Percentiles rank a stretch among this genome's conserved stretches.
These are phyloP conservation scores for Pseudocercospora pini-densiflorae DNA, from an alignment of 2,329 filamentous ascomycete species.

Conservation along the genomic window DNA sequence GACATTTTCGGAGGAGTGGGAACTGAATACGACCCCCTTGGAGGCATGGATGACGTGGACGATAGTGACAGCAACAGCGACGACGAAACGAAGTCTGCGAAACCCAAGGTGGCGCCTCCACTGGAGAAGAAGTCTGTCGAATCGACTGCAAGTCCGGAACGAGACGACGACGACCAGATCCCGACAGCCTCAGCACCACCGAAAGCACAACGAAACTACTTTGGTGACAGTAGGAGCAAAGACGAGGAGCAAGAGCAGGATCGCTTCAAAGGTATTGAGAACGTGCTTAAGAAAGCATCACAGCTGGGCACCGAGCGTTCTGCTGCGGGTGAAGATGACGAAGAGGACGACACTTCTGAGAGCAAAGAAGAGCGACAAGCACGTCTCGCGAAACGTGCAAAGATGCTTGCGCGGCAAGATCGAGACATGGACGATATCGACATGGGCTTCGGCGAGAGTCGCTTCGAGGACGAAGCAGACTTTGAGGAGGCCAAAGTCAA, in stretches of 20 bases:
- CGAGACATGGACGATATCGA: slow-evolving; percentile 91
- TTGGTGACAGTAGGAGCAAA: slow-evolving; percentile 34
- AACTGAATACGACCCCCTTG: slow-evolving; percentile 64
- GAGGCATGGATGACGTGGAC: slow-evolving; percentile 55
- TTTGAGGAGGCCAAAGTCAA: slow-evolving; percentile 62
- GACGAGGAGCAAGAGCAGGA: slow-evolving; percentile 26
- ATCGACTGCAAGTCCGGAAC: neutral
- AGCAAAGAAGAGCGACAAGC: slow-evolving; percentile 62
- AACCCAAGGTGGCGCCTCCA: slow-evolving; percentile 8
- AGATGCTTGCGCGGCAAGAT: slow-evolving; percentile 72
- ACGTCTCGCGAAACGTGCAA: slow-evolving; percentile 64
- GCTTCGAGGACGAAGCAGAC: slow-evolving; percentile 86
- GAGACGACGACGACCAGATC: slow-evolving; percentile 8
- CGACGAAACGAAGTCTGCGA: slow-evolving; percentile 39
- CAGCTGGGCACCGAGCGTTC: slow-evolving; percentile 53
- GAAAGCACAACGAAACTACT: slow-evolving; percentile 41
- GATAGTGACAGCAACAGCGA: slow-evolving; percentile 44
- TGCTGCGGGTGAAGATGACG: slow-evolving; percentile 49
- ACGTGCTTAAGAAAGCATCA: slow-evolving; percentile 71
- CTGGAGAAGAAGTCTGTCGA: slow-evolving; percentile 6
- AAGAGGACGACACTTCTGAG: slow-evolving; percentile 45
- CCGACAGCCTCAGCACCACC: slow-evolving; percentile 8
- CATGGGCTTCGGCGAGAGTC: slow-evolving; percentile 87
- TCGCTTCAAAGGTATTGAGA: slow-evolving; percentile 38
- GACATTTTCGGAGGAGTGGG: slow-evolving; percentile 68